Percentiles rank a stretch among this genome's conserved stretches.
phyloP scores from a whole-genome alignment of 345 rosid genomes.

The Capsella bursapastoris region DNA sequence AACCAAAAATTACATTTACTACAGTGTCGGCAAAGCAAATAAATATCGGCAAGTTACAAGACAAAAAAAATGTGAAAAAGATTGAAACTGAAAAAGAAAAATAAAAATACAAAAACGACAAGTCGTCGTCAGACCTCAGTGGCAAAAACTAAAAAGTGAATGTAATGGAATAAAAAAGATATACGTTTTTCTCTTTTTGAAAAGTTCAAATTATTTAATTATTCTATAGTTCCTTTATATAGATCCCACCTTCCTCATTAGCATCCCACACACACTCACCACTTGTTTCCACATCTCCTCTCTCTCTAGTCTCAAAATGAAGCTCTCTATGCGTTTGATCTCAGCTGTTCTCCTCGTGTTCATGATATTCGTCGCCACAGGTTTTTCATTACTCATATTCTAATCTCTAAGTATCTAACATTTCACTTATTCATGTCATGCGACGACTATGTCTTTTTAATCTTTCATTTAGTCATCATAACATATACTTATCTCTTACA shows the following conservation, averaged over 20 bases:
- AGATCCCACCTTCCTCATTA: conserved; percentile 21
- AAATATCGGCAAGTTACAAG: conserved; percentile 19
- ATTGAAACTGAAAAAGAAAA: neutral
- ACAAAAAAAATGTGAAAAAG: neutral
- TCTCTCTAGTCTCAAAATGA: conserved; percentile 34
- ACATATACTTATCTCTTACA: neutral
- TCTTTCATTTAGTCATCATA: neutral
- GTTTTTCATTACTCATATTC: conserved; percentile 28
- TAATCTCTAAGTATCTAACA: neutral
- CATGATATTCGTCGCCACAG: conserved; percentile 45
- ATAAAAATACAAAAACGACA: conserved; percentile 15
- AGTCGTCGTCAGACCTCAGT: conserved; percentile 30
- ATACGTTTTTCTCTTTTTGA: neutral
- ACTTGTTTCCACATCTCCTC: conserved; percentile 1
- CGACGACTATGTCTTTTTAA: neutral
- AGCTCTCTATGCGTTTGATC: conserved; percentile 42
- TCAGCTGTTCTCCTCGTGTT: conserved; percentile 38
- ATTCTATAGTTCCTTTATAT: conserved; percentile 29
- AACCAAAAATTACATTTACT: neutral
- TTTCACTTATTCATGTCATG: neutral
- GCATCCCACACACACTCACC: neutral
- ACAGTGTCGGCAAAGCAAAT: conserved; percentile 37
- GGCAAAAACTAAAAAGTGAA: conserved; percentile 25
- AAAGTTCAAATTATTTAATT: neutral
- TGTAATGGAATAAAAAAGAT: neutral